Evolutionary conservation across 2,329 filamentous ascomycete species (phyloP).

Genomic region (Geoglossum cookeanum): DNA sequence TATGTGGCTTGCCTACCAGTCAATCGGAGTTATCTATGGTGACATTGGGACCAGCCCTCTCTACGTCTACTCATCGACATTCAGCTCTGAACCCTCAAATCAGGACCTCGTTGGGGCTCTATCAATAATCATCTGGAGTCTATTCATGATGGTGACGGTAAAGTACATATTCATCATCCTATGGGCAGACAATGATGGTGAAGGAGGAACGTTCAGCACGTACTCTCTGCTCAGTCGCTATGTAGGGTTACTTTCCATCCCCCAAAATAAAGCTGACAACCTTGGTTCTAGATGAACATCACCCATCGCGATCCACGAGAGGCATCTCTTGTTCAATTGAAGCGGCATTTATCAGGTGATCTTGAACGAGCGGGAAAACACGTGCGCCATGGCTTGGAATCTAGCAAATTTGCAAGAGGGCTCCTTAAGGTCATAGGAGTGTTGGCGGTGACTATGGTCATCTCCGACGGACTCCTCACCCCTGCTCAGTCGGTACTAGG

Average conservation of each 20-base stretch:
- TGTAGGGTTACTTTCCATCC: constrained; percentile 15
- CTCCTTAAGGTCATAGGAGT: constrained; percentile 33
- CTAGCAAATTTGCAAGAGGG: constrained; percentile 25
- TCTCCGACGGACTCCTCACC: constrained; percentile 36
- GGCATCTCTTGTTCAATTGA: constrained; percentile 26
- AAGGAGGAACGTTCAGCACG: constrained; percentile 36
- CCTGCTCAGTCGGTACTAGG: constrained; percentile 38
- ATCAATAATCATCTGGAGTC: constrained; percentile 35
- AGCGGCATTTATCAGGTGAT: constrained; percentile 26
- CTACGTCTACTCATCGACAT: constrained; percentile 37
- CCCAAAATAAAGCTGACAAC: neutral
- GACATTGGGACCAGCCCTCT: constrained; percentile 39
- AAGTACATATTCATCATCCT: constrained; percentile 37
- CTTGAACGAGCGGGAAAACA: constrained; percentile 23
- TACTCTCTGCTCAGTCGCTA: constrained; percentile 34
- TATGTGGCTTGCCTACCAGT: constrained; percentile 32
- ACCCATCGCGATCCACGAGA: constrained; percentile 32
- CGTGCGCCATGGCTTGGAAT: constrained; percentile 28
- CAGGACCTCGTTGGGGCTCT: constrained; percentile 33
- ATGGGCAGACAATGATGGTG: constrained; percentile 35
- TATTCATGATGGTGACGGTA: constrained; percentile 36
- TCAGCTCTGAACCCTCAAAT: constrained; percentile 24
- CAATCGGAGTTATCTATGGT: constrained; percentile 38
- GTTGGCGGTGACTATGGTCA: constrained; percentile 33
- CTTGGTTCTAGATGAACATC: constrained; percentile 26